Evolutionary conservation across 139 green algal species (phyloP).

Genomic region (Chlorella sp.): DNA sequence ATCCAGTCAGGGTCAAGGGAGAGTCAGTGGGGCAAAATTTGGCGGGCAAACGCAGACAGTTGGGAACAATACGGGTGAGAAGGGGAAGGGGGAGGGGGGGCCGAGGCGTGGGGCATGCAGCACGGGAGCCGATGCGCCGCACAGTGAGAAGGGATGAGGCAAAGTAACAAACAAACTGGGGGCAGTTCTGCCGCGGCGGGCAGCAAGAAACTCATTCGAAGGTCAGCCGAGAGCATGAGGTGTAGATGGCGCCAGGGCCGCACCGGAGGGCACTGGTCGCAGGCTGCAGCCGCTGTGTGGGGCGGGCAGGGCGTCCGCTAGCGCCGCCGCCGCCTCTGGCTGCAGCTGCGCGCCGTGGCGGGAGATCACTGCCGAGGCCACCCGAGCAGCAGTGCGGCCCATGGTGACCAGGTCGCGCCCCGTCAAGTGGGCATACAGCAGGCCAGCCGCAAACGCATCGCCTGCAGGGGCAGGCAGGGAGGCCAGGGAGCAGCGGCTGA

Average conservation of each 20-base stretch:
- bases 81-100: too few relatives aligned
- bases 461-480: slow-evolving; percentile 15
- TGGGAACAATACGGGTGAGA: too few relatives aligned
- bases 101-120: too few relatives aligned
- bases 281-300: not conserved
- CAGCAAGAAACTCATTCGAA: too few relatives aligned
- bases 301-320: slow-evolving; percentile 45
- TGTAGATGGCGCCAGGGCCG: not conserved
- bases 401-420: slow-evolving; percentile 67
- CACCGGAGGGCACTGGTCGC: not conserved
- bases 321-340: slow-evolving; percentile 64
- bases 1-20: too few relatives aligned
- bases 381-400: slow-evolving; percentile 65
- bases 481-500: not conserved
- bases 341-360: slow-evolving; percentile 64
- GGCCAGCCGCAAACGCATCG: slow-evolving; percentile 84
- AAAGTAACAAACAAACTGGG: too few relatives aligned
- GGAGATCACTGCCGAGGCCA: slow-evolving; percentile 80
- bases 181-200: too few relatives aligned
- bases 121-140: too few relatives aligned
- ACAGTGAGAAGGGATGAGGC: too few relatives aligned
- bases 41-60: too few relatives aligned
- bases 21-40: too few relatives aligned
- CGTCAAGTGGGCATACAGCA: slow-evolving; percentile 70
- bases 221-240: not conserved